Evolutionary conservation across 352 stramenopile genomes (phyloP).

Genomic region (Phytophthora quininea): DNA sequence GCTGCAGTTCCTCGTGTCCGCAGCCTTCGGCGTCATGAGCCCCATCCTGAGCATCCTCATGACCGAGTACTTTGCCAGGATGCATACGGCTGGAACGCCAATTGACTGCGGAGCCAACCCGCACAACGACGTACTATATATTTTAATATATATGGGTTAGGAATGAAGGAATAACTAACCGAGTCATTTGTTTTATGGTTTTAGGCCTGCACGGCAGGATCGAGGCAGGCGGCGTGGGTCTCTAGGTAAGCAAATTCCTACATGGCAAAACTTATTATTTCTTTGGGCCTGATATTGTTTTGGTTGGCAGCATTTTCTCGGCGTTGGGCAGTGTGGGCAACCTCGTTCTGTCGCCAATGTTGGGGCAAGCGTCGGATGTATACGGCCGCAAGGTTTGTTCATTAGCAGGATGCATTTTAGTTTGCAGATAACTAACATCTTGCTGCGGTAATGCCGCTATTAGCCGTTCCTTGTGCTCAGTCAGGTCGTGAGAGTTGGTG

Average conservation of each 20-base stretch:
- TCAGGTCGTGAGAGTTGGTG: conserved; percentile 59
- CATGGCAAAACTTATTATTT: neutral
- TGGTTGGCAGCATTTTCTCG: conserved; percentile 58
- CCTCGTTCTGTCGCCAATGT: conserved; percentile 71
- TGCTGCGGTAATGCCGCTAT: neutral
- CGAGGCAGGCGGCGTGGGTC: conserved; percentile 72
- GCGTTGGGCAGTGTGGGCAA: conserved; percentile 59
- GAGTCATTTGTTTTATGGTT: neutral
- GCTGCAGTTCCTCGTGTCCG: conserved; percentile 53
- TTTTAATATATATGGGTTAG: neutral
- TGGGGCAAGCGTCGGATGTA: conserved; percentile 75
- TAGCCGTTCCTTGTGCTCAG: conserved; percentile 73
- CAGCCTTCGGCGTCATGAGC: conserved; percentile 69
- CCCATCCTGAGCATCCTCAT: conserved; percentile 71
- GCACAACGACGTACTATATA: conserved; percentile 34
- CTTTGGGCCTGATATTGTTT: neutral
- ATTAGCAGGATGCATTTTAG: neutral
- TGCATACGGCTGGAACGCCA: conserved; percentile 45
- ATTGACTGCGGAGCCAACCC: conserved; percentile 66
- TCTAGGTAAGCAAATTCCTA: conserved; percentile 45
- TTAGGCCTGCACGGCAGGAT: conserved; percentile 67
- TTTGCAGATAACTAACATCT: neutral
- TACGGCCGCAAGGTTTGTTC: conserved; percentile 75
- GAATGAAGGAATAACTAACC: neutral
- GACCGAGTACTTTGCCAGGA: conserved; percentile 81